Conservation (phyloP, 768 basidiomycete species). For the Dendrothele bispora region DNA sequence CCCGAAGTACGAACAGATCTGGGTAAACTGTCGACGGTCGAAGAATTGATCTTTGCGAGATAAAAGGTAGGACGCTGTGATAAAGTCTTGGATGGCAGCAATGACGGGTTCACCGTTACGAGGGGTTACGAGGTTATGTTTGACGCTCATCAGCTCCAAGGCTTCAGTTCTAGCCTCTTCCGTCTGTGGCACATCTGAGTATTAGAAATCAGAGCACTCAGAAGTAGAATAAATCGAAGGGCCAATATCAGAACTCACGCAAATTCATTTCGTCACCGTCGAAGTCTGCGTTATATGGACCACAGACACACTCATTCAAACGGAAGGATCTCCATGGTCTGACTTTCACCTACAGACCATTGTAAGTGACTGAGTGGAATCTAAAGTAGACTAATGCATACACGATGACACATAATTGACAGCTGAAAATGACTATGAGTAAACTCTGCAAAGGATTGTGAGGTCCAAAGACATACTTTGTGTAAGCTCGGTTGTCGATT, state of each 20-base stretch:
- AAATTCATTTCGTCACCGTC: conserved; percentile 99
- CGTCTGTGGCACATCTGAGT: conserved; percentile 92
- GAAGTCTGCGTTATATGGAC: conserved; percentile 98
- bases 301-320: conserved; percentile 98
- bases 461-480: conserved; percentile 51
- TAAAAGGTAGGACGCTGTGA: conserved; percentile 95
- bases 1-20: conserved; percentile 92
- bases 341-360: conserved; percentile 65
- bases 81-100: conserved; percentile 99
- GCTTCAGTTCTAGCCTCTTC: conserved; percentile 98
- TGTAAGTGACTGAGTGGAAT: not conserved
- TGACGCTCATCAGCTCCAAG: conserved; percentile 94
- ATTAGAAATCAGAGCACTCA: conserved; percentile 7
- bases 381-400: conserved; percentile 23
- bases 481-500: conserved; percentile 99
- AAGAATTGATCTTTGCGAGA: conserved; percentile 92
- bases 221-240: not conserved
- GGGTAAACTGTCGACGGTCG: conserved; percentile 91
- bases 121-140: conserved; percentile 95
- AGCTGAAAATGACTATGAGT: conserved; percentile 47
- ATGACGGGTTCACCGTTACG: conserved; percentile 99
- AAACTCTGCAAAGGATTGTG: conserved; percentile 4
- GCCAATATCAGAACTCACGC: conserved; percentile 76
- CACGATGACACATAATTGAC: conserved; percentile 98
- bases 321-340: conserved; percentile 97